Base-by-base conservation (phyloP, 2,329 filamentous ascomycete species). In the Beauveria medogensis region DNA sequence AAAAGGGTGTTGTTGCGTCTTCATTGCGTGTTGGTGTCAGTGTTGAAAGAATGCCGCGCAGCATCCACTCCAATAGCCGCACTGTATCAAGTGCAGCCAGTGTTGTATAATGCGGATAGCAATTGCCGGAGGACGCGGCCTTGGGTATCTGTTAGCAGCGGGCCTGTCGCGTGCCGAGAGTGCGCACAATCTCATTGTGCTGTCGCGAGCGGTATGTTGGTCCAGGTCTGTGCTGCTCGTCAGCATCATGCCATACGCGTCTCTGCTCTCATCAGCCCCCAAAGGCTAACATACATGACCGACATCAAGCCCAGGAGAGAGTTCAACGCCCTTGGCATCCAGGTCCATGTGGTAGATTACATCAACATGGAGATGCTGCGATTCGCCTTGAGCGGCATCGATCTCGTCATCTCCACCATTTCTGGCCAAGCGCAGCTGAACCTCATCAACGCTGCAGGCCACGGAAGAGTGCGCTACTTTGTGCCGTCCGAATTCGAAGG, bases 401-500 rank as follows among this genome's bases (percentile, higher is more conserved):
- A 92, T 71, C 81, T 90, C 12, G 82, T 91, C 66, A 88, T 92
- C 60, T 92, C 88, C 1, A 92, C 88, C 1, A 83, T 92, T 54
- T 82, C 82, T 2, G 87, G 87, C 4, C 74, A 73, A 20, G 78
- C 85, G 34, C 89, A 92, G 69, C 78, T 91, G 50, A 83, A 84
- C 63, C 80, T 92, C 37, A 91, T 92, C 70, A 84, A 88, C 66
- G 88, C 89, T 2, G 87, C 89, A 1, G 82, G 85, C 18, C 76
- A 79, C 55, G 83, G 81, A 20, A 78, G 82, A 20, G 88, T 92
- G 2, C 80, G 82, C 18, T 80, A 84, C 41, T 92, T 92, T 68
- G 85, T 90, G 3, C 88, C 89, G 1, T 87, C 88, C 7, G 89
- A 91, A 67, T 92, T 91, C 66, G 87, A 91, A 73, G 89, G 89